Evolutionary conservation across 345 rosid genomes (phyloP).

Genomic region (Physaria fendleri): DNA sequence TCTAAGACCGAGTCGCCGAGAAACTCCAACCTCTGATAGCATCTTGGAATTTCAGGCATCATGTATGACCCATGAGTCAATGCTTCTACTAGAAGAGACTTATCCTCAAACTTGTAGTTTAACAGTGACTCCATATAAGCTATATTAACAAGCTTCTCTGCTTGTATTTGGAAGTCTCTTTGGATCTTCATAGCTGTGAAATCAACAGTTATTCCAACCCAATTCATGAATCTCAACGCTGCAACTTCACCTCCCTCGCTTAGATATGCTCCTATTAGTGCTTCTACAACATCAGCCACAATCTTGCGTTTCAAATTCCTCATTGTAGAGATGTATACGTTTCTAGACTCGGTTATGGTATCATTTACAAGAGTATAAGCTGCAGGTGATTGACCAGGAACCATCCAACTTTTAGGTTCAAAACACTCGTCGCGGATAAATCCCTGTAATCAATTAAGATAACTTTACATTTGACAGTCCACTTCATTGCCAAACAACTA

Average conservation of each 20-base stretch:
- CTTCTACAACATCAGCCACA: slow-evolving; percentile 85
- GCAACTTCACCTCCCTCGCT: slow-evolving; percentile 67
- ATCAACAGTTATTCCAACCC: slow-evolving; percentile 68
- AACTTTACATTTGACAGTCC: background rate
- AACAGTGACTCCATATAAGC: slow-evolving; percentile 44
- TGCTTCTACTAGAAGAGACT: slow-evolving; percentile 75
- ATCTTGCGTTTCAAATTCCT: slow-evolving; percentile 50
- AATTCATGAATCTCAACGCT: slow-evolving; percentile 48
- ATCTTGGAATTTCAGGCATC: slow-evolving; percentile 81
- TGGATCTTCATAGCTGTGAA: slow-evolving; percentile 31
- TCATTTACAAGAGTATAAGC: slow-evolving; percentile 34
- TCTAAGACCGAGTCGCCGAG: slow-evolving; percentile 90
- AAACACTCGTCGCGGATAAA: slow-evolving; percentile 67
- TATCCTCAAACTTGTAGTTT: slow-evolving; percentile 51
- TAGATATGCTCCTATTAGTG: slow-evolving; percentile 76
- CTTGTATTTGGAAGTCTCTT: slow-evolving; percentile 25
- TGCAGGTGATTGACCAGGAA: slow-evolving; percentile 54
- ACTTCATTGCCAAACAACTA: background rate
- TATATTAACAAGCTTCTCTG: slow-evolving; percentile 45
- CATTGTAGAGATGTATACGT: slow-evolving; percentile 38
- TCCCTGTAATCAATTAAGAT: slow-evolving; percentile 42
- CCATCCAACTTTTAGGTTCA: slow-evolving; percentile 64
- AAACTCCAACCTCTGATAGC: slow-evolving; percentile 94
- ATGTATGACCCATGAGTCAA: slow-evolving; percentile 90
- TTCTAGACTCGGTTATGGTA: slow-evolving; percentile 27